Conservation (phyloP, 257 asterid species). For the Nicotiana paniculata region DNA sequence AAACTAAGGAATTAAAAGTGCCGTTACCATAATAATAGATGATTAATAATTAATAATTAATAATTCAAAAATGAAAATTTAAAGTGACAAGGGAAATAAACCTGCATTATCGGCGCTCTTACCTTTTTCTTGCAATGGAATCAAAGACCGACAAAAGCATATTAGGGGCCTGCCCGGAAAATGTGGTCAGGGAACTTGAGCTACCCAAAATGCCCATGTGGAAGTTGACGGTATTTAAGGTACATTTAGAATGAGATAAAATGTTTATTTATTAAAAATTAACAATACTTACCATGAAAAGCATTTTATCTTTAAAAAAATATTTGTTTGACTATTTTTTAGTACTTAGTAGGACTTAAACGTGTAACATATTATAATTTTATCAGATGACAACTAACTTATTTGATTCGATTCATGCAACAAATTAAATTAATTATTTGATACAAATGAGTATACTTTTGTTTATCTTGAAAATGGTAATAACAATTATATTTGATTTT, state of each 20-base stretch:
- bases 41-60: neutral
- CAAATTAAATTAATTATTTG: no score
- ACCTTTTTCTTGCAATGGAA: conserved; percentile 35
- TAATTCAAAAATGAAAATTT: neutral
- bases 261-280: neutral
- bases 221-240: conserved; percentile 4
- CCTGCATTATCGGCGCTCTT: conserved; percentile 35
- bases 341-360: neutral
- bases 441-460: no score
- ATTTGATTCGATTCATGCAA: no score
- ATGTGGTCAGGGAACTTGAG: conserved; percentile 33
- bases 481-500: no score
- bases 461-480: no score
- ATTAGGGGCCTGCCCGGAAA: conserved; percentile 50
- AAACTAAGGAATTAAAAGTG: no score
- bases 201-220: conserved; percentile 16
- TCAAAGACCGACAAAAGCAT: conserved; percentile 50
- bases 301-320: neutral
- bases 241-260: conserved; percentile 5
- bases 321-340: neutral
- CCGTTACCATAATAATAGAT: neutral
- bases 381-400: no score
- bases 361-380: neutral
- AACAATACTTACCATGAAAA: neutral
- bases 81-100: neutral